phyloP scores from a whole-genome alignment of 164 flowering plant species.

The Santalum album region DNA sequence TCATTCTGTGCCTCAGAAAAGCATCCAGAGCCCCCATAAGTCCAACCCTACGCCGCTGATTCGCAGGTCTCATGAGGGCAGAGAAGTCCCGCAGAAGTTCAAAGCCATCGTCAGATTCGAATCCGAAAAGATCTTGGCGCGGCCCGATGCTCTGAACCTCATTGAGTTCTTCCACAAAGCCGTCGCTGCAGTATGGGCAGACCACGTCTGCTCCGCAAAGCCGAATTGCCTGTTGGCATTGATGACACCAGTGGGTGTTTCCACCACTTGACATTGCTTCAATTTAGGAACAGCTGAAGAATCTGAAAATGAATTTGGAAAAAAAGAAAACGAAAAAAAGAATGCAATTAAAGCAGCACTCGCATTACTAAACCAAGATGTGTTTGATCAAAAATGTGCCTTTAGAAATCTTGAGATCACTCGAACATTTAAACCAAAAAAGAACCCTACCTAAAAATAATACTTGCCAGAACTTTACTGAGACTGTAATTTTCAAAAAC shows the following conservation, averaged over 20 bases:
- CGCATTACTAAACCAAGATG: no score
- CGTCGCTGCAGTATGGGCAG: not conserved
- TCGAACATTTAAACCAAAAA: no score
- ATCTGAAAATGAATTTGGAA: no score
- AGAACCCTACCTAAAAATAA: no score
- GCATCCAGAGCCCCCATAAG: not conserved
- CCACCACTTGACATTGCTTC: not conserved
- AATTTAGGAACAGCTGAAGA: no score
- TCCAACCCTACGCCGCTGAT: constrained; percentile 1
- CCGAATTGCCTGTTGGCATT: not conserved
- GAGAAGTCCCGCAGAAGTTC: constrained; percentile 1
- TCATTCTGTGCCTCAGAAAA: not conserved
- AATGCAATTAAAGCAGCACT: no score
- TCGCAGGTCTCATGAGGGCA: not conserved
- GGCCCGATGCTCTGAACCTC: not conserved
- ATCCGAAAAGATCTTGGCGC: not conserved
- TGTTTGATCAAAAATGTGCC: no score
- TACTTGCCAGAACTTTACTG: no score
- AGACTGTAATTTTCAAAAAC: no score
- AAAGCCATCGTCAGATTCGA: not conserved
- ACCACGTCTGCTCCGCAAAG: not conserved
- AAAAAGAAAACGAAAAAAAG: no score
- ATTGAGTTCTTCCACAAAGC: constrained; percentile 1
- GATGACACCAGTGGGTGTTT: constrained; percentile 3
- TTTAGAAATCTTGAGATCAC: no score